Base-by-base conservation (phyloP, 2,329 filamentous ascomycete species). In the Cercospora sp. region DNA sequence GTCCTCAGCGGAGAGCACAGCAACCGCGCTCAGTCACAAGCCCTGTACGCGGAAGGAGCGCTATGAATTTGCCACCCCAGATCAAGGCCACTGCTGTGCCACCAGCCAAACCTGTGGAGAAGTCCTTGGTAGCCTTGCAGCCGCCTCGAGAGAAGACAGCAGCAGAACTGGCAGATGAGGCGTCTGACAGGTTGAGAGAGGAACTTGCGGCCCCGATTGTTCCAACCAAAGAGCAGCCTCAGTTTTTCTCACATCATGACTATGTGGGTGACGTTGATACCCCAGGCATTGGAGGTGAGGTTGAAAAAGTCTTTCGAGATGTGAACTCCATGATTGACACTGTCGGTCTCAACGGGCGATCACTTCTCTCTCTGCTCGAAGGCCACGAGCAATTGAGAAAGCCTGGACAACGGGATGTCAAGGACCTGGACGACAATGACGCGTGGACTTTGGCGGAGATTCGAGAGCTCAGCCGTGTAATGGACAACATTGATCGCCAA, bases 281-380 rank as follows among this genome's bases (percentile, higher is more conserved):
- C 69, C 74, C 77, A 34, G 84, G 82, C 66, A 69, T 82, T 65
- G 78, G 81, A 30, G 82, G 81, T 28, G 80, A 84, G 72, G 83
- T 86, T 66, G 82, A 86, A 74, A 80, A 80, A 62, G 76, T 85
- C 62, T 95, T 92, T 78, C 87, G 90, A 55, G 92, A 94, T 74
- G 91, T 94, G 77, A 94, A 95, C 79, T 91, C 91, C 12, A 99
- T 98, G 95, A 89, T 99, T 53, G 93, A 97, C 74, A 94, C 92
- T 0, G 82, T 98, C 49, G 94, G 94, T 9, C 86, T 97, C 61
- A 98, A 98, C 77, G 88, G 91, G 5, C 87, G 94, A 16, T 88
- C 85, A 7, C 74, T 90, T 51, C 80, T 83, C 21, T 82, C 84
- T 0, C 90, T 86, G 74, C 80, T 94, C 53, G 84, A 87, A 65